Conservation (phyloP, 2,329 filamentous ascomycete species). For the Colletotrichum sp. region DNA sequence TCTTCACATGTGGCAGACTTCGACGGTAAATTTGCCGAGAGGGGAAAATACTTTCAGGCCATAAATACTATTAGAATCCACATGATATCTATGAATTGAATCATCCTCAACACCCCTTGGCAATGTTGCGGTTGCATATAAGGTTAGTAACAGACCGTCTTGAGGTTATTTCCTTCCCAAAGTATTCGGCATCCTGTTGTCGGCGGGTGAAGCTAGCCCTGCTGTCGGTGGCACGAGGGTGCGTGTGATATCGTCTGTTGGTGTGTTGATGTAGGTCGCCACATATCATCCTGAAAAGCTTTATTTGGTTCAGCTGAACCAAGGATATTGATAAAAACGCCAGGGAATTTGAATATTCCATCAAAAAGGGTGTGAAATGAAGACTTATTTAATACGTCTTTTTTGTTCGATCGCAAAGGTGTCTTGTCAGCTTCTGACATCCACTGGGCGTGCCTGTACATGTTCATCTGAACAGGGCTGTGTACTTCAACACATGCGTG, state of each 20-base stretch:
- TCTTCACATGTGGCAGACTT: background rate
- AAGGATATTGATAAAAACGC: background rate
- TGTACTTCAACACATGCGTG: background rate
- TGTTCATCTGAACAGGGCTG: background rate
- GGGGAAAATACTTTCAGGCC: background rate
- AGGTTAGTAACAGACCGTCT: background rate
- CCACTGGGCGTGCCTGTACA: background rate
- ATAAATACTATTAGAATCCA: background rate
- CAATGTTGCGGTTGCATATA: background rate
- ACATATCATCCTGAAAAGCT: background rate
- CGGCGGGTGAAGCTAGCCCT: background rate
- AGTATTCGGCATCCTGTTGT: background rate
- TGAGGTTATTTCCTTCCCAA: background rate
- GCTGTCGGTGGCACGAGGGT: background rate
- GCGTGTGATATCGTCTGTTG: background rate
- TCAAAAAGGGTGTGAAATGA: background rate
- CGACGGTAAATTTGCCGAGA: background rate
- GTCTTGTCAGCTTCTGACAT: background rate
- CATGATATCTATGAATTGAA: background rate
- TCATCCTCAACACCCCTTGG: background rate
- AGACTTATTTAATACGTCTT: background rate
- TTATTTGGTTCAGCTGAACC: background rate
- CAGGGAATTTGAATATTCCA: background rate
- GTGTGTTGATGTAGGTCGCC: background rate
- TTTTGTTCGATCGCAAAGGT: background rate